These are phyloP conservation scores for Gossypium davidsonii DNA, from an alignment of 441 rosid genomes.

Conservation along the genomic window DNA sequence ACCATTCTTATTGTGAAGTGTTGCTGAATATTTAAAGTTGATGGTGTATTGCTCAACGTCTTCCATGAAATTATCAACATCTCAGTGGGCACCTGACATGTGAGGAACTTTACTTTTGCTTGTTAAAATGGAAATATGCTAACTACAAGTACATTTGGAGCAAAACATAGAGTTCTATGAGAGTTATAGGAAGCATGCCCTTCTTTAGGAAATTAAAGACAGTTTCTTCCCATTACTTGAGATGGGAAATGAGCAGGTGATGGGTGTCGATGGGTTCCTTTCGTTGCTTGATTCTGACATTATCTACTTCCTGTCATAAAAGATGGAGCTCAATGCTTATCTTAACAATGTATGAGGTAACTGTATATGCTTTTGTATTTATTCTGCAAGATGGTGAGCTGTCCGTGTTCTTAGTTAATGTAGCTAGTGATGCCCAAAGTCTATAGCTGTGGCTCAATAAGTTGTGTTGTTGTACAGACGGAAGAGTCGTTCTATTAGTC, in stretches of 20 bases:
- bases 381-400: constrained; percentile 38
- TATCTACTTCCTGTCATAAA: constrained; percentile 93
- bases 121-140: constrained; percentile 13
- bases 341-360: constrained; percentile 91
- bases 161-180: constrained; percentile 15
- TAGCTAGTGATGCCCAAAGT: constrained; percentile 19
- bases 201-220: constrained; percentile 28
- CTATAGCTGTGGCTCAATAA: constrained; percentile 36
- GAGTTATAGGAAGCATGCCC: constrained; percentile 32
- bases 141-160: constrained; percentile 20
- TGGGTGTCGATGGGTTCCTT: constrained; percentile 67
- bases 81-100: constrained; percentile 11
- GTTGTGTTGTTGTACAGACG: constrained; percentile 50
- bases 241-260: constrained; percentile 77
- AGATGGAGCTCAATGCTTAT: constrained; percentile 79
- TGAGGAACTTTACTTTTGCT: background rate
- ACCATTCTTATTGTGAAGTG: constrained; percentile 14
- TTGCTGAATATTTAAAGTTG: constrained; percentile 19
- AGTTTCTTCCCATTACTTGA: constrained; percentile 45
- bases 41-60: constrained; percentile 14
- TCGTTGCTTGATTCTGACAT: constrained; percentile 76
- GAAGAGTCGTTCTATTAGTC: constrained; percentile 80
- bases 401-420: constrained; percentile 27
- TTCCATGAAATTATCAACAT: constrained; percentile 11
- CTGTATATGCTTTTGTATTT: constrained; percentile 55